These are phyloP conservation scores for Colletotrichum orbiculare DNA, from an alignment of 2,329 filamentous ascomycete species.

Conservation along the genomic window DNA sequence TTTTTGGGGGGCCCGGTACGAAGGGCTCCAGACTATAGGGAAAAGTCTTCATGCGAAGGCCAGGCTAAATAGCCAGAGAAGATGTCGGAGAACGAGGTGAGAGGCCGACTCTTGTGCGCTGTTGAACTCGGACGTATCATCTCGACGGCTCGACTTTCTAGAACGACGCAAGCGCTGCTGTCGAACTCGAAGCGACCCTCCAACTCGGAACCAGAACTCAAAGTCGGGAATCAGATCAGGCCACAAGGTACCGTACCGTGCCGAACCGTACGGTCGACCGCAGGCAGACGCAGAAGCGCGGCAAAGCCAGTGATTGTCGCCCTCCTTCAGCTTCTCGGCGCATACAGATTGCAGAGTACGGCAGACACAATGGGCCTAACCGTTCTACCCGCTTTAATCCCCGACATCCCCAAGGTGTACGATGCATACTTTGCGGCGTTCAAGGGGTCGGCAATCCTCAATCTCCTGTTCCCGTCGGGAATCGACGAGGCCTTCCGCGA, in stretches of 20 bases:
- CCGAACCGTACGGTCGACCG: slow-evolving; percentile 1
- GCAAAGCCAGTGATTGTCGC: slow-evolving; percentile 6
- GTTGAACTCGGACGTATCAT: slow-evolving; percentile 16
- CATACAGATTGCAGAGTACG: background rate
- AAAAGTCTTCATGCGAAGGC: slow-evolving; percentile 27
- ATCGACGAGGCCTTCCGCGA: slow-evolving; percentile 52
- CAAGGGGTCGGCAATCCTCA: slow-evolving; percentile 51
- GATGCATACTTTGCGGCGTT: slow-evolving; percentile 60
- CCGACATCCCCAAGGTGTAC: slow-evolving; percentile 58
- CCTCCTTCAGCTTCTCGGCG: slow-evolving; percentile 7
- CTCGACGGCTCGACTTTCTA: slow-evolving; percentile 7
- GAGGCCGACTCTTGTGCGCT: slow-evolving; percentile 9
- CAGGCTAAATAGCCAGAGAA: slow-evolving; percentile 30
- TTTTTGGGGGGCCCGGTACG: slow-evolving; percentile 6
- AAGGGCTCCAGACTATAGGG: slow-evolving; percentile 7
- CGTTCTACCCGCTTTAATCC: slow-evolving; percentile 56
- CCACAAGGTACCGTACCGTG: background rate
- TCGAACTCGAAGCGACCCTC: slow-evolving; percentile 23
- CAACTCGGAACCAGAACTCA: slow-evolving; percentile 4
- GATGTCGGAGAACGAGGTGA: slow-evolving; percentile 14
- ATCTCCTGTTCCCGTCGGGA: slow-evolving; percentile 55
- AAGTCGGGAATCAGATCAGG: background rate
- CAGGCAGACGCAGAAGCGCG: background rate
- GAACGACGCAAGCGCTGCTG: slow-evolving; percentile 9
- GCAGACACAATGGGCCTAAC: slow-evolving; percentile 48